Conservation (phyloP, 495 filamentous ascomycete genomes). For the Penicillium malachiteum region DNA sequence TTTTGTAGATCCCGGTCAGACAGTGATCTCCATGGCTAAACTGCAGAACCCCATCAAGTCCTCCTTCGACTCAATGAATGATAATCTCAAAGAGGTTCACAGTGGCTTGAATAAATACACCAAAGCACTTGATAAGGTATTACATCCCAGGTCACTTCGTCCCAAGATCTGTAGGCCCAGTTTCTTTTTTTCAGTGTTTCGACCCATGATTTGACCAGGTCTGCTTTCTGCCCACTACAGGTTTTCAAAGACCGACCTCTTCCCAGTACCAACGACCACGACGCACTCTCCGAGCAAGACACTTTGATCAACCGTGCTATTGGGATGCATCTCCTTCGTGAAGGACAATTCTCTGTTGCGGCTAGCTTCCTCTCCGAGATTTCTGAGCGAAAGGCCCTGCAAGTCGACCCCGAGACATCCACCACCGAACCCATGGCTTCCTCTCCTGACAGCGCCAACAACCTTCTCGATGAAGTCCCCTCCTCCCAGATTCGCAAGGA, state of each 20-base stretch:
- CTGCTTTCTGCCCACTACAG: constrained; percentile 34
- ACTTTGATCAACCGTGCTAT: constrained; percentile 86
- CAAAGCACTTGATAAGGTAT: constrained; percentile 79
- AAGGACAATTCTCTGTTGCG: constrained; percentile 89
- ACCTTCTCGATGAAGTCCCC: constrained; percentile 51
- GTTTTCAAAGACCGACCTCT: constrained; percentile 76
- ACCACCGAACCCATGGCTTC: background rate
- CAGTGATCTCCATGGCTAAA: constrained; percentile 71
- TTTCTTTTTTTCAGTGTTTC: too few relatives aligned
- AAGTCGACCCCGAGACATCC: background rate
- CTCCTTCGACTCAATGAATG: constrained; percentile 73
- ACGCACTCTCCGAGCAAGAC: constrained; percentile 73
- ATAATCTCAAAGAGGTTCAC: constrained; percentile 76
- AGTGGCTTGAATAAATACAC: constrained; percentile 75
- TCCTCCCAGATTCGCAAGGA: constrained; percentile 68
- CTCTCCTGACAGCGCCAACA: constrained; percentile 18
- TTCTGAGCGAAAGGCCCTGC: constrained; percentile 29
- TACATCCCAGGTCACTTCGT: background rate
- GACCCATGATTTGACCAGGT: background rate
- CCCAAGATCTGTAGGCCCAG: too few relatives aligned
- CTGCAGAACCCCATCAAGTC: constrained; percentile 79
- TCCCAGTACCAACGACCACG: constrained; percentile 67
- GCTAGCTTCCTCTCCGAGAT: constrained; percentile 73
- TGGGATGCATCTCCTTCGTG: constrained; percentile 91
- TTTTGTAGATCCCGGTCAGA: constrained; percentile 62